phyloP scores from a whole-genome alignment of 139 green algal genomes.

The Picochlorum sp. region DNA sequence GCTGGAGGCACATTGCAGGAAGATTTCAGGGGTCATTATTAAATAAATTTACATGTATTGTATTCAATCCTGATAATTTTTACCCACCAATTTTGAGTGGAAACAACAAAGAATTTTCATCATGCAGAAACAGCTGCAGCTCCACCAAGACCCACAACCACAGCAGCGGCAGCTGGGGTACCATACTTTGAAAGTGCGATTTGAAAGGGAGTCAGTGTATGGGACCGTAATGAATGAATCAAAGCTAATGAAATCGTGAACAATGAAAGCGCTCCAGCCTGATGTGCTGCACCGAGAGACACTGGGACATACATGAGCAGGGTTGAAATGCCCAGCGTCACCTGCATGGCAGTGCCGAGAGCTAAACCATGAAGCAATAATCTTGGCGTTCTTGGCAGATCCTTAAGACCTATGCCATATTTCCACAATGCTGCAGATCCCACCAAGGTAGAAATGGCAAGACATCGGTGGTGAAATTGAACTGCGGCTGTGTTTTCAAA shows the following conservation, averaged over 20 bases:
- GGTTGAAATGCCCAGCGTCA: conserved; percentile 65
- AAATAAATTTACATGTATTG: background rate
- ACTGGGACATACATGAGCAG: conserved; percentile 86
- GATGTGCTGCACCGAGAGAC: conserved; percentile 71
- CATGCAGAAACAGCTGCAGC: conserved; percentile 10
- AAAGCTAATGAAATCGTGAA: conserved; percentile 75
- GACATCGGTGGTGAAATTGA: conserved; percentile 76
- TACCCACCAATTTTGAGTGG: background rate
- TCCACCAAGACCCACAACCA: conserved; percentile 4
- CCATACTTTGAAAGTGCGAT: background rate
- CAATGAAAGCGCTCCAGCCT: conserved; percentile 81
- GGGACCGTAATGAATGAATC: conserved; percentile 63
- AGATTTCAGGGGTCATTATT: conserved; percentile 41
- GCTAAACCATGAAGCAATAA: conserved; percentile 36
- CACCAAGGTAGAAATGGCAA: conserved; percentile 69
- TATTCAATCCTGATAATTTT: background rate
- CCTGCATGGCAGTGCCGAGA: conserved; percentile 38
- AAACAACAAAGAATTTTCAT: background rate
- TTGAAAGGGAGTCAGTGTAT: background rate
- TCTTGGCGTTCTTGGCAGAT: conserved; percentile 36
- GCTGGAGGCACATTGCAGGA: conserved; percentile 33
- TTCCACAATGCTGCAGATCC: conserved; percentile 47
- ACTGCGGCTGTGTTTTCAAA: conserved; percentile 97
- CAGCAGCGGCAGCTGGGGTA: background rate
- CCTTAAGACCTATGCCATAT: conserved; percentile 19